Conservation (phyloP, 441 rosid species). For the Syzygium malaccense region DNA sequence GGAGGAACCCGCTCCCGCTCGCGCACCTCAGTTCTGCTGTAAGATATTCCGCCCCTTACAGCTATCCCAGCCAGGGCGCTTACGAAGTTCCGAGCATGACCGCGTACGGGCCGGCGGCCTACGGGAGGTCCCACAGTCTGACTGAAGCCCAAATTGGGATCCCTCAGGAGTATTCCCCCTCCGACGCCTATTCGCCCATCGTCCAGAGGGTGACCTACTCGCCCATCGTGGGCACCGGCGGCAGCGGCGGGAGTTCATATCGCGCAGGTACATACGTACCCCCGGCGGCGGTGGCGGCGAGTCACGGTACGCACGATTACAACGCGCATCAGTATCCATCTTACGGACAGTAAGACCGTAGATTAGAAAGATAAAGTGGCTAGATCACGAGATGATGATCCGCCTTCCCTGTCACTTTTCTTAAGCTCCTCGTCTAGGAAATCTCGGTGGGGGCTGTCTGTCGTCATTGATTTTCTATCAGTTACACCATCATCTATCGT, state of each 20-base stretch:
- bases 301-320: not conserved
- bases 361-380: not conserved
- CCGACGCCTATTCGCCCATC: not conserved
- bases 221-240: not conserved
- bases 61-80: constrained; percentile 28
- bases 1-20: constrained; percentile 23
- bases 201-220: not conserved
- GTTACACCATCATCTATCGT: not conserved
- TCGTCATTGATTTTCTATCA: not conserved
- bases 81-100: constrained; percentile 23
- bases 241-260: not conserved
- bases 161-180: not conserved
- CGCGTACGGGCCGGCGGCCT: constrained; percentile 22
- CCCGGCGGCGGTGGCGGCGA: not conserved
- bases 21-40: constrained; percentile 35
- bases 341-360: not conserved
- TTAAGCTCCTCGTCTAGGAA: not conserved
- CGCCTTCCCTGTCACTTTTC: not conserved
- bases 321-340: not conserved
- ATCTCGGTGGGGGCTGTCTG: not conserved
- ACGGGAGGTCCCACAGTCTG: constrained; percentile 23
- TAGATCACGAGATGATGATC: not conserved
- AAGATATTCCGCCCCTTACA: constrained; percentile 28
- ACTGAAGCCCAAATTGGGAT: not conserved
- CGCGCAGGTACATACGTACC: not conserved